Conservation (phyloP, 2,329 filamentous ascomycete species). For the Aspergillus sp. region DNA sequence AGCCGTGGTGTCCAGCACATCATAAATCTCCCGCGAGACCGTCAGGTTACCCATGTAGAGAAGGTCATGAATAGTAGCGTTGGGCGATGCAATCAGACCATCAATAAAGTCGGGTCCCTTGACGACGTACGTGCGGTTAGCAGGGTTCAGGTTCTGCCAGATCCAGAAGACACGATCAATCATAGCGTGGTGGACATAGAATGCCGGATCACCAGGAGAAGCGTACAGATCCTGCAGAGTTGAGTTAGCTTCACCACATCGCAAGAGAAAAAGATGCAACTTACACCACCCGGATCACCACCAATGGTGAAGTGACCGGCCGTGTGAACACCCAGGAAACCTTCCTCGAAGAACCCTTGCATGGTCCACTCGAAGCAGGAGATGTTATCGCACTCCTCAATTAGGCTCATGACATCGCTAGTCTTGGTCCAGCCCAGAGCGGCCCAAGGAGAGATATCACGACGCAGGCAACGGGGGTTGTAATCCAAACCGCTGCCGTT, state of each 20-base stretch:
- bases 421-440: slow-evolving; percentile 23
- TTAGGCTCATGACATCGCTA: slow-evolving; percentile 21
- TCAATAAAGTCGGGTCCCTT: slow-evolving; percentile 8
- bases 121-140: slow-evolving; percentile 9
- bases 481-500: slow-evolving; percentile 27
- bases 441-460: slow-evolving; percentile 27
- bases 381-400: slow-evolving; percentile 27
- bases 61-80: slow-evolving; percentile 2
- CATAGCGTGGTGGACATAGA: slow-evolving; percentile 17
- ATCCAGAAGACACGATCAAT: slow-evolving; percentile 21
- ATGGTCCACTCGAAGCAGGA: slow-evolving; percentile 23
- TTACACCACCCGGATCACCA: slow-evolving; percentile 45
- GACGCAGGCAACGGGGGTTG: slow-evolving; percentile 35
- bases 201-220: slow-evolving; percentile 17
- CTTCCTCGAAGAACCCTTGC: slow-evolving; percentile 34
- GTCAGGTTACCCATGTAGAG: slow-evolving; percentile 7
- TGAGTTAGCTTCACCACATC: too few relatives aligned
- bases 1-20: slow-evolving; percentile 5
- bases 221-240: slow-evolving; percentile 13
- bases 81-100: background rate
- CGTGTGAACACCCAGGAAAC: slow-evolving; percentile 45
- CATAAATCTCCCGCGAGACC: slow-evolving; percentile 2
- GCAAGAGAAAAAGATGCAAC: background rate
- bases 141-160: slow-evolving; percentile 15
- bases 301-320: slow-evolving; percentile 51